These are phyloP conservation scores for Trichocomaceae sp. DNA, from an alignment of 2,329 filamentous ascomycete genomes.

Conservation along the genomic window DNA sequence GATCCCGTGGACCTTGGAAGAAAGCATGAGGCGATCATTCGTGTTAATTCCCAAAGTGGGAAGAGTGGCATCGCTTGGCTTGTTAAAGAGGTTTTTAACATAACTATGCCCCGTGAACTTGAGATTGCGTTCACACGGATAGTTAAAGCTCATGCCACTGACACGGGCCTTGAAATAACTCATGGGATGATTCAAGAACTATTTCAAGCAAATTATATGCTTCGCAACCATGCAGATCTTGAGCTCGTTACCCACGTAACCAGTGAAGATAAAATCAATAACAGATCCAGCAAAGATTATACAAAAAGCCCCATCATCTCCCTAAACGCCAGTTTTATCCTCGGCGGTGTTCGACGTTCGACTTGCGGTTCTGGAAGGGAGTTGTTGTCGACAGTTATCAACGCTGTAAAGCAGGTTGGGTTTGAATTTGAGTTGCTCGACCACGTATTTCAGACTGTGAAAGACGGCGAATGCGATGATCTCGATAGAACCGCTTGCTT, in stretches of 20 bases:
- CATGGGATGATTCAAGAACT: neutral
- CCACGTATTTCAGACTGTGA: neutral
- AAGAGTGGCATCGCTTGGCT: slow-evolving; percentile 95
- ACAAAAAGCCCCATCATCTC: neutral
- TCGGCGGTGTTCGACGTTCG: neutral
- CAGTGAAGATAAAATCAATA: neutral
- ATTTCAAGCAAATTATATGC: neutral
- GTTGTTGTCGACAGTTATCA: neutral
- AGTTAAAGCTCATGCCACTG: slow-evolving; percentile 52
- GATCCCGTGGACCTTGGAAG: slow-evolving; percentile 90
- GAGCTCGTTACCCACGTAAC: neutral
- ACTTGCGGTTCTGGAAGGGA: neutral
- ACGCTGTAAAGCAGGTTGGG: neutral
- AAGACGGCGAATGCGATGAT: neutral
- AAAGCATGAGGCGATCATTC: slow-evolving; percentile 93
- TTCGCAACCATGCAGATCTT: neutral
- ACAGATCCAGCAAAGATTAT: neutral
- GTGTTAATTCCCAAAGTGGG: slow-evolving; percentile 92
- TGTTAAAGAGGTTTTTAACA: slow-evolving; percentile 76
- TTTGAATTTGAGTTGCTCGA: neutral
- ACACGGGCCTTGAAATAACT: neutral
- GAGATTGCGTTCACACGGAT: slow-evolving; percentile 86
- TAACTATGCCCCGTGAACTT: slow-evolving; percentile 88
- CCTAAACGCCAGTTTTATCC: neutral
- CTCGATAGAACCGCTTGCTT: neutral